Percentiles rank a stretch among this genome's conserved stretches.
These are phyloP conservation scores for Tricholoma terreum DNA, from an alignment of 768 basidiomycete species.

Conservation along the genomic window DNA sequence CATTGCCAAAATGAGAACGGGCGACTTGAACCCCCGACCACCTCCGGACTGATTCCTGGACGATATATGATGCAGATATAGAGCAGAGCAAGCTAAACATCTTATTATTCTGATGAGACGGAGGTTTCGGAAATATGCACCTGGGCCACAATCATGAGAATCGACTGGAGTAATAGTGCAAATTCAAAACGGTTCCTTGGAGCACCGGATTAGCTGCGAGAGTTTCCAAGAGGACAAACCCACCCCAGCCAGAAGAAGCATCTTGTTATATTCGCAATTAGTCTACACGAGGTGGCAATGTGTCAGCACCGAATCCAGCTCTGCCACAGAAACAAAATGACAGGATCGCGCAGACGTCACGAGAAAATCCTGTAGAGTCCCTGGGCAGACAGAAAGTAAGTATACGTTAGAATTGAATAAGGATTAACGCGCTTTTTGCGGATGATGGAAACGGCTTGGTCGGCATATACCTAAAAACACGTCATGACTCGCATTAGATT, in stretches of 20 bases:
- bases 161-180: slow-evolving; percentile 74
- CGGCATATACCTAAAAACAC: slow-evolving; percentile 63
- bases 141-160: slow-evolving; percentile 84
- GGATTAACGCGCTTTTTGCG: slow-evolving; percentile 55
- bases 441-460: slow-evolving; percentile 80
- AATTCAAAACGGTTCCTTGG: slow-evolving; percentile 65
- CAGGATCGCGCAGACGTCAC: slow-evolving; percentile 84
- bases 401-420: background rate
- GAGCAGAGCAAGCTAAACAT: slow-evolving; percentile 64
- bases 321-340: slow-evolving; percentile 29
- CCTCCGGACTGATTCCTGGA: slow-evolving; percentile 58
- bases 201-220: background rate
- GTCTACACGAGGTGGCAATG: slow-evolving; percentile 34
- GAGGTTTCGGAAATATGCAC: slow-evolving; percentile 35
- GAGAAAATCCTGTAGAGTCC: slow-evolving; percentile 82
- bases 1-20: slow-evolving; percentile 86
- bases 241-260: slow-evolving; percentile 91
- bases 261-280: slow-evolving; percentile 81
- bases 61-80: slow-evolving; percentile 80
- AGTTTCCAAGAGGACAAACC: slow-evolving; percentile 5
- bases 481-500: background rate
- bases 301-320: slow-evolving; percentile 8
- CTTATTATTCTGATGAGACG: slow-evolving; percentile 9
- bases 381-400: slow-evolving; percentile 33
- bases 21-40: slow-evolving; percentile 54